These are phyloP conservation scores for Fusarium tjaetaba DNA, from an alignment of 2,329 filamentous ascomycete genomes.

Conservation along the genomic window DNA sequence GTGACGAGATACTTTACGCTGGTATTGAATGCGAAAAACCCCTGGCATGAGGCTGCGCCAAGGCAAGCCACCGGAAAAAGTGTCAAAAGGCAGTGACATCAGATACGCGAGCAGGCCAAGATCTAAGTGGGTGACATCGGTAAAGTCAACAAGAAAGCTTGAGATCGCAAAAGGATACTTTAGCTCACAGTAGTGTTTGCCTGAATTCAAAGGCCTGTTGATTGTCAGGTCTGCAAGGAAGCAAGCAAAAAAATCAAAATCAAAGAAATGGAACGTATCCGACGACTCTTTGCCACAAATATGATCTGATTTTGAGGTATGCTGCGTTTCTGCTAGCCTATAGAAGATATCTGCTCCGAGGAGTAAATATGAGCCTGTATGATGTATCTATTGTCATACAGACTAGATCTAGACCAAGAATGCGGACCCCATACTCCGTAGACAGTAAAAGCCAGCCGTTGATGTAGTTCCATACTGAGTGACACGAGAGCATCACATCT, in stretches of 20 bases:
- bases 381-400: background rate
- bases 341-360: background rate
- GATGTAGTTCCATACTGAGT: slow-evolving; percentile 15
- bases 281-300: background rate
- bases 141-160: background rate
- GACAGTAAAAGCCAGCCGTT: background rate
- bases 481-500: background rate
- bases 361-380: background rate
- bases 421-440: background rate
- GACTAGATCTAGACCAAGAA: background rate
- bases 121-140: no score
- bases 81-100: slow-evolving; percentile 9
- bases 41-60: slow-evolving; percentile 2
- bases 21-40: background rate
- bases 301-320: background rate
- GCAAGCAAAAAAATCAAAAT: background rate
- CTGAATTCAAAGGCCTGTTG: accelerated
- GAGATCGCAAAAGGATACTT: accelerated
- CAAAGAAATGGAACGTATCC: background rate
- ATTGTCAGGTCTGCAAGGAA: accelerated
- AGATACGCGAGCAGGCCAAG: background rate
- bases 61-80: slow-evolving; percentile 19
- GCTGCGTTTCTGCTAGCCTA: background rate
- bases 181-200: accelerated
- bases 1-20: background rate